These are phyloP conservation scores for Obelidium mucronatum DNA, from an alignment of 192 early-diverging fungal genomes.

Conservation along the genomic window DNA sequence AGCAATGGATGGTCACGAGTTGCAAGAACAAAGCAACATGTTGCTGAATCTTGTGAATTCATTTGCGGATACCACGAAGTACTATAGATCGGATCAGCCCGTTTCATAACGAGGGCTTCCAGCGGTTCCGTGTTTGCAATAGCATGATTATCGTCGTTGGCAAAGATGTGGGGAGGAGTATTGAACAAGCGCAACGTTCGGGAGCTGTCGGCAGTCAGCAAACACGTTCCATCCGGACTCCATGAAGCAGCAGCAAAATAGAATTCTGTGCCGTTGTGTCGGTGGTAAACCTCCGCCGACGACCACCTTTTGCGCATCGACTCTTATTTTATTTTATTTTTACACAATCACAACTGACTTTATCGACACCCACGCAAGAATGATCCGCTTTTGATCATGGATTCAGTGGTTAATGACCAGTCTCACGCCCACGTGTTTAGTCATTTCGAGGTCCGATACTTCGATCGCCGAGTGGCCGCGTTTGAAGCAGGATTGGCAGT, in stretches of 20 bases:
- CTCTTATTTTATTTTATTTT: neutral
- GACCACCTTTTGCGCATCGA: neutral
- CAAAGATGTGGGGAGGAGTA: neutral
- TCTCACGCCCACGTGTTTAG: conserved; percentile 33
- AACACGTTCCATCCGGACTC: conserved; percentile 15
- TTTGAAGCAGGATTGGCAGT: conserved; percentile 63
- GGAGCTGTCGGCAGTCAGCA: neutral
- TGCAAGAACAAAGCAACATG: conserved; percentile 1
- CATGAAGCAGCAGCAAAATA: neutral
- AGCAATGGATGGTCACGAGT: conserved; percentile 10
- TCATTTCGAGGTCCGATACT: conserved; percentile 39
- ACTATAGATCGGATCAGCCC: conserved; percentile 11
- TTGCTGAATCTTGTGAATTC: neutral
- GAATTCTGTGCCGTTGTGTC: neutral
- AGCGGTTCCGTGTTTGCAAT: neutral
- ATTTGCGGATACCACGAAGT: conserved; percentile 14
- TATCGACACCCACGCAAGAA: too few relatives aligned
- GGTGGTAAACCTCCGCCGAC: neutral
- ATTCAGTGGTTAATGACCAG: too few relatives aligned
- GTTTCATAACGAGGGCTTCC: neutral
- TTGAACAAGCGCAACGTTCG: conserved; percentile 11
- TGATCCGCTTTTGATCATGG: too few relatives aligned
- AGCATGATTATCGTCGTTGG: too few relatives aligned
- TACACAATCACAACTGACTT: neutral
- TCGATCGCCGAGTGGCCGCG: conserved; percentile 51